Base-by-base conservation (phyloP, 176 grass and related monocot genomes). In the Olyra latifolia region DNA sequence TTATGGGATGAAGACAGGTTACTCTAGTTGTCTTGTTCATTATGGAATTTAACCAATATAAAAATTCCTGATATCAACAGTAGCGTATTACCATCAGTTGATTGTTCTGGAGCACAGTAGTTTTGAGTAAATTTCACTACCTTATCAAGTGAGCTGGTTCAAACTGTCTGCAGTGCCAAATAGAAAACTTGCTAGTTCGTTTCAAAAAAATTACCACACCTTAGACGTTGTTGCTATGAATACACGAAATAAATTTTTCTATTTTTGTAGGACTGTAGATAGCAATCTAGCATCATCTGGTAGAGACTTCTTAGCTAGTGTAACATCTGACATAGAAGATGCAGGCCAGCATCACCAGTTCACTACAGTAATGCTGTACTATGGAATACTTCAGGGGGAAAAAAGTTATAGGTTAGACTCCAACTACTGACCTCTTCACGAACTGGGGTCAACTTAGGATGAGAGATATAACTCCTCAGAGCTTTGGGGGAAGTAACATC, bases 371-470 rank as follows among this genome's bases (percentile, higher is more conserved):
- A 17, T 48, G 42, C 6, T 71, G 9, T 44, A 42, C 3, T 40
- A 14, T 69, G 19, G 5, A 69, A 55, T 19, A 44, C 17, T 44
- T 29, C 10, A 13, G 56, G 23, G 56, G 23, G 4, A 40, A 35
- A 55, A 10, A 74, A 73, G n/a, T n/a, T 61, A 47, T 47, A 49
- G 3, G 20, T 28, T 57, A 72, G 63, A n/a, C 48, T 35, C 57
- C 39, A 82, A 69, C 17, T 74, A 60, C 80, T 81, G 71, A 95
- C 95, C 90, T 98, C 95, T 89, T 98, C 95, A 48, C 90, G 92
- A 60, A 98, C 91, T 35, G 95, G 95, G 60, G 95, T 95, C 86
- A 95, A 91, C 66, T 78, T 94, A 71, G 90, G 86, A 80, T 98
- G 64, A 62, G 83, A 76, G 69, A 98, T 84, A 43, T 91, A 91